These are phyloP conservation scores for Aschersonia sp. DNA, from an alignment of 2,329 filamentous ascomycete genomes.

Conservation along the genomic window DNA sequence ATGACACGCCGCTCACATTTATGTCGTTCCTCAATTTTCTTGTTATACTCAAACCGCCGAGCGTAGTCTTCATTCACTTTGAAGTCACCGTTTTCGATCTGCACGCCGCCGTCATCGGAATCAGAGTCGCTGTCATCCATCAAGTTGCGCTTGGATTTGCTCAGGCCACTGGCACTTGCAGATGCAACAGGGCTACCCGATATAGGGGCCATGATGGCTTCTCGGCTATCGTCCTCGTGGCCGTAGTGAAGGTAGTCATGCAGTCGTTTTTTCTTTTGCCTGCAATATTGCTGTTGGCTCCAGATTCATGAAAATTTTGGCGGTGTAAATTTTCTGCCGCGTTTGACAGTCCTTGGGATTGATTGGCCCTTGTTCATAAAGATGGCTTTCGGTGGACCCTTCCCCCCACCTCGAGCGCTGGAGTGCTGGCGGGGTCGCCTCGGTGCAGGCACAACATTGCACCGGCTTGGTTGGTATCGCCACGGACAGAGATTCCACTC, in stretches of 20 bases:
- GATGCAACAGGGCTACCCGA: neutral
- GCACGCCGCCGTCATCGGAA: slow-evolving; percentile 28
- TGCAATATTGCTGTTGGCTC: neutral
- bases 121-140: slow-evolving; percentile 41
- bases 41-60: slow-evolving; percentile 85
- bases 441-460: slow-evolving; percentile 2
- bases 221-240: too few species aligned
- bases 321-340: slow-evolving; percentile 14
- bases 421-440: neutral
- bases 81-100: slow-evolving; percentile 34
- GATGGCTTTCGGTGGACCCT: neutral
- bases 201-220: slow-evolving; percentile 5
- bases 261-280: too few species aligned
- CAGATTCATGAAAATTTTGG: slow-evolving; percentile 14
- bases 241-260: too few species aligned
- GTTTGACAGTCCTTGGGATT: neutral
- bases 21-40: slow-evolving; percentile 81
- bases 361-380: neutral
- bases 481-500: neutral
- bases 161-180: slow-evolving; percentile 10
- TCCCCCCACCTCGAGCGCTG: too few species aligned
- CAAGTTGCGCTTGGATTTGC: slow-evolving; percentile 29
- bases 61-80: slow-evolving; percentile 89
- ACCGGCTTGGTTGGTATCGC: neutral
- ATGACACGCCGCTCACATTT: slow-evolving; percentile 32